These are phyloP conservation scores for Penicillium goetzii DNA, from an alignment of 495 filamentous ascomycete genomes.

Conservation along the genomic window DNA sequence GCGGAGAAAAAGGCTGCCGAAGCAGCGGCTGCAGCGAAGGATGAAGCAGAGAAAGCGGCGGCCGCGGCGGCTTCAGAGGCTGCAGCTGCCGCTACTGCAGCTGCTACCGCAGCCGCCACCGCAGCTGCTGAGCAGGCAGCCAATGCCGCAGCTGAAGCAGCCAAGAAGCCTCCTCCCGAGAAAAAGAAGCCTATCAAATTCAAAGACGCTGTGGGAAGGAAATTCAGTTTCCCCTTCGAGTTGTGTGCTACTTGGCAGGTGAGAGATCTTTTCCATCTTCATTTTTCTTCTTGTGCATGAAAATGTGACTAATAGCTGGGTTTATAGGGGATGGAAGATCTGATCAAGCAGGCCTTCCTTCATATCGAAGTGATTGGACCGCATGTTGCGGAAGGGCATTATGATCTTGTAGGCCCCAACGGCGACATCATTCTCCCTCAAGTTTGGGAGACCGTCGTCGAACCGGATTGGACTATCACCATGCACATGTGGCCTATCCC, in stretches of 20 bases:
- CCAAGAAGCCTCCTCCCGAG: conserved; percentile 37
- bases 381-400: conserved; percentile 82
- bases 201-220: conserved; percentile 83
- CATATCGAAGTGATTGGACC: conserved; percentile 82
- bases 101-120: conserved; percentile 17
- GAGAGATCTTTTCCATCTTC: conserved; percentile 35
- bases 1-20: conserved; percentile 32
- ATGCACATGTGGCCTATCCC: conserved; percentile 98
- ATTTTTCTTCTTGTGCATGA: neutral
- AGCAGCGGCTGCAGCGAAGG: conserved; percentile 31
- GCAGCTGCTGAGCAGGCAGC: conserved; percentile 18
- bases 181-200: conserved; percentile 75
- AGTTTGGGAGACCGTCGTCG: conserved; percentile 82
- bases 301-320: conserved; percentile 15
- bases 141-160: conserved; percentile 15
- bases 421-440: conserved; percentile 86
- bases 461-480: conserved; percentile 86
- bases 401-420: conserved; percentile 81
- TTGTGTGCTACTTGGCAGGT: conserved; percentile 81
- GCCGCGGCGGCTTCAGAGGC: conserved; percentile 22
- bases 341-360: conserved; percentile 86
- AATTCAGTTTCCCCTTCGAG: conserved; percentile 84
- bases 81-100: conserved; percentile 19
- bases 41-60: conserved; percentile 36
- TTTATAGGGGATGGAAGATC: conserved; percentile 75